phyloP scores from a whole-genome alignment of 164 flowering plant species.

The Hamamelis virginiana region DNA sequence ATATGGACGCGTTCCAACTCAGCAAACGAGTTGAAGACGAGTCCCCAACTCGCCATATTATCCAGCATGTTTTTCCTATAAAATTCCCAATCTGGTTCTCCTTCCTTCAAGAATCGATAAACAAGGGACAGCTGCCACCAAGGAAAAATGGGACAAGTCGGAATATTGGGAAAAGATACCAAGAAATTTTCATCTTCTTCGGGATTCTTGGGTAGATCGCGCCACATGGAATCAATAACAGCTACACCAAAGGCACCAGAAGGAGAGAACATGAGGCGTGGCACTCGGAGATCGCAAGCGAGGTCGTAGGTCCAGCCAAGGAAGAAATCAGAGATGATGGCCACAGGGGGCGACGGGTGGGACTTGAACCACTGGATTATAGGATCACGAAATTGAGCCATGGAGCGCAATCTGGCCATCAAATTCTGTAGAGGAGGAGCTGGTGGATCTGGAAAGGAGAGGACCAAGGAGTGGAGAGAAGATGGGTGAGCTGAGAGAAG shows the following conservation, averaged over 20 bases:
- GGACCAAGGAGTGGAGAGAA: constrained; percentile 27
- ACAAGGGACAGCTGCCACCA: constrained; percentile 25
- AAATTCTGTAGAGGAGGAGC: background rate
- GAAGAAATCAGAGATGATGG: constrained; percentile 38
- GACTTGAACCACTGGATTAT: constrained; percentile 25
- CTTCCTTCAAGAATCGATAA: constrained; percentile 5
- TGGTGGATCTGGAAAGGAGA: constrained; percentile 18
- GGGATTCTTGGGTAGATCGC: background rate
- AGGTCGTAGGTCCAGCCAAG: constrained; percentile 43
- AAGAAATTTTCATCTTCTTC: background rate
- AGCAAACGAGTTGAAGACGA: constrained; percentile 27
- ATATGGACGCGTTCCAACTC: constrained; percentile 29
- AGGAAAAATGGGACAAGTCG: constrained; percentile 5
- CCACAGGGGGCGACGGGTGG: constrained; percentile 27
- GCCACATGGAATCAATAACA: constrained; percentile 13
- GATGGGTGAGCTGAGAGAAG: constrained; percentile 25
- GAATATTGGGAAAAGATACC: background rate
- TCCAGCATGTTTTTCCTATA: constrained; percentile 1
- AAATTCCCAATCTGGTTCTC: constrained; percentile 23
- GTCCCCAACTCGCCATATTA: constrained; percentile 34
- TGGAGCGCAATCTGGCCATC: constrained; percentile 7
- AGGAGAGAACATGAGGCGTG: constrained; percentile 38
- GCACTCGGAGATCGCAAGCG: constrained; percentile 26
- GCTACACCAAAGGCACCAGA: constrained; percentile 30
- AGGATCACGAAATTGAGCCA: constrained; percentile 12